Percentiles rank a stretch among this genome's conserved stretches.
These are phyloP conservation scores for Thalia dealbata DNA, from an alignment of 176 grass and related monocot species.

Conservation along the genomic window DNA sequence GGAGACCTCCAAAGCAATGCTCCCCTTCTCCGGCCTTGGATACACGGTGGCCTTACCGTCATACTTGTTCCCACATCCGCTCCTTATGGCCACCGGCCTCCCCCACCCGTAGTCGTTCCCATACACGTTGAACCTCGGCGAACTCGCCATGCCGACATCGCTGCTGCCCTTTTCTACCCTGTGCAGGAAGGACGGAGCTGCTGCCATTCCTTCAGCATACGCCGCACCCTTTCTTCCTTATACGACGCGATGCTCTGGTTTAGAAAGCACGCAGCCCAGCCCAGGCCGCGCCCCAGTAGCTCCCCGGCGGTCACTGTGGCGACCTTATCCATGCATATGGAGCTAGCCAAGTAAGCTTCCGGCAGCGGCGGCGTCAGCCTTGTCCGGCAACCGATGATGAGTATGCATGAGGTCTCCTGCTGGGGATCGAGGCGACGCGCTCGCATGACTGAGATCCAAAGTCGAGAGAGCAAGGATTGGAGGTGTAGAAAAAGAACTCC, in stretches of 20 bases:
- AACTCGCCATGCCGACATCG: no score
- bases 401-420: neutral
- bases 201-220: neutral
- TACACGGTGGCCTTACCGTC: conserved; percentile 23
- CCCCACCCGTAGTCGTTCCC: conserved; percentile 47
- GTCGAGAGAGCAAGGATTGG: conserved; percentile 25
- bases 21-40: neutral
- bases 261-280: conserved; percentile 26
- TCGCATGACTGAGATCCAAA: conserved; percentile 16
- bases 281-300: conserved; percentile 19
- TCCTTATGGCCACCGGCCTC: conserved; percentile 23
- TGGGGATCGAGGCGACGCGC: conserved; percentile 12
- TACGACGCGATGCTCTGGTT: conserved; percentile 31
- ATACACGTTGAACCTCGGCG: conserved; percentile 31
- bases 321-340: neutral
- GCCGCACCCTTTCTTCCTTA: conserved; percentile 9
- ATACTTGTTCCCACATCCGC: conserved; percentile 26
- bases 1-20: conserved; percentile 4
- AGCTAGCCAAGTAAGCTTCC: conserved; percentile 19
- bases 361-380: conserved; percentile 20
- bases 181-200: conserved; percentile 13
- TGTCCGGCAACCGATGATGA: neutral
- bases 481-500: no score
- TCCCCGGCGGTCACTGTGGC: conserved; percentile 18
- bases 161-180: no score